Base-by-base conservation (phyloP, 1,284 basidiomycete genomes). In the Ustilago hordei region DNA sequence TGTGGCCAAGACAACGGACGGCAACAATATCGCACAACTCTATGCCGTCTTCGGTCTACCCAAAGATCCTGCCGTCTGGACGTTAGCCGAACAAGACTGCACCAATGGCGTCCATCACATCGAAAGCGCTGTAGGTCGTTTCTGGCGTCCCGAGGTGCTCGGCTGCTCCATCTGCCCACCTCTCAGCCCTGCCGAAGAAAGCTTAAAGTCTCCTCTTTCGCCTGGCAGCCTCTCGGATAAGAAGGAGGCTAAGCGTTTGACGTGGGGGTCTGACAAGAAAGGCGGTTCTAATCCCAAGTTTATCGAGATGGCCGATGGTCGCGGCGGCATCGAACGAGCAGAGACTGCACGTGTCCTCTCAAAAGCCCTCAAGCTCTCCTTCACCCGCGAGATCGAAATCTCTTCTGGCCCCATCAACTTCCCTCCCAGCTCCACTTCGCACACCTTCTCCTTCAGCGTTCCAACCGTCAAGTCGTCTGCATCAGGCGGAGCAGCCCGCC, bases 311-410 rank as follows among this genome's bases (percentile, higher is more conserved):
- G 71, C 75, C 47, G 81, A 84, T 45, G 82, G 80, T 23, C 63
- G 80, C n/a, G 82, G 82, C 35, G 78, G 81, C 17, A 52, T 80
- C 19, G 81, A 83, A 48, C 64, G 75, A 52, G 82, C 76, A 19
- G 81, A 83, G 53, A 83, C 82, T 1, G 80, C 82, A 34, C 72
- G 78, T 28, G 80, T 84, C 9, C 68, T 84, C 38, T 69, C 67
- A 54, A 84, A 84, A 50, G 81, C 82, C 6, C 80, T 84, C 64
- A 84, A 84, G 92, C 90, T 93, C 56, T 93, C 93, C 17, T 95
- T 95, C 87, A 91, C 93, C 31, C 92, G 93, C 61, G 94, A 95
- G 87, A 93, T 98, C 56, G 95, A 98, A 85, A 93, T 98, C 53
- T 57, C 81, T 4, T 77, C 81, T 7, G 80, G 80, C 6, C 81